phyloP scores from a whole-genome alignment of 2,329 filamentous ascomycete genomes.

The Mariannaea elegans region DNA sequence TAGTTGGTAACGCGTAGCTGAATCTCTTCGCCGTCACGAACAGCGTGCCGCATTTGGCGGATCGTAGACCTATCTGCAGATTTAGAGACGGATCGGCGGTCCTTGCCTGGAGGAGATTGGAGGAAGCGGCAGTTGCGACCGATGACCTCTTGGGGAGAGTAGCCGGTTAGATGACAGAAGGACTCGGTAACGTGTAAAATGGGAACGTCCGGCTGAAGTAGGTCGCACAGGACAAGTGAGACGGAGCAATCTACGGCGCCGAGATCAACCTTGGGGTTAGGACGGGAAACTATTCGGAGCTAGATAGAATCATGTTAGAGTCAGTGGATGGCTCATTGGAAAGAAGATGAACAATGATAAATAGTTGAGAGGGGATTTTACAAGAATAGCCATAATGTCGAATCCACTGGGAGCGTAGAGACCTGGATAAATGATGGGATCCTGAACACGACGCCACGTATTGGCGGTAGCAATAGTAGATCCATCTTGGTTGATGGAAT shows the following conservation, averaged over 20 bases:
- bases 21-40: constrained; percentile 56
- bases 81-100: constrained; percentile 11
- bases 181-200: constrained; percentile 87
- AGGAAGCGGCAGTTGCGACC: constrained; percentile 87
- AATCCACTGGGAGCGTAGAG: constrained; percentile 64
- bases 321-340: neutral
- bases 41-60: constrained; percentile 58
- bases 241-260: constrained; percentile 87
- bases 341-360: neutral
- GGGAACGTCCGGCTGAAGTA: constrained; percentile 75
- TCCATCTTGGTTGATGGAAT: constrained; percentile 32
- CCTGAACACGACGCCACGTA: constrained; percentile 44
- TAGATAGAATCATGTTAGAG: constrained; percentile 36
- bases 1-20: constrained; percentile 76
- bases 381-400: constrained; percentile 65
- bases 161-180: constrained; percentile 82
- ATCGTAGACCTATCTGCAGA: constrained; percentile 61
- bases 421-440: constrained; percentile 64
- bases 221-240: constrained; percentile 84
- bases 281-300: constrained; percentile 72
- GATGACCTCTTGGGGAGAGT: constrained; percentile 76
- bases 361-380: constrained; percentile 44
- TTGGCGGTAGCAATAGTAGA: constrained; percentile 23
- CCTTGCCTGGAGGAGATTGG: constrained; percentile 73
- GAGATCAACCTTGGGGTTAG: constrained; percentile 79